Conservation (phyloP, 2,329 filamentous ascomycete genomes). For the Epichloe baconii region DNA sequence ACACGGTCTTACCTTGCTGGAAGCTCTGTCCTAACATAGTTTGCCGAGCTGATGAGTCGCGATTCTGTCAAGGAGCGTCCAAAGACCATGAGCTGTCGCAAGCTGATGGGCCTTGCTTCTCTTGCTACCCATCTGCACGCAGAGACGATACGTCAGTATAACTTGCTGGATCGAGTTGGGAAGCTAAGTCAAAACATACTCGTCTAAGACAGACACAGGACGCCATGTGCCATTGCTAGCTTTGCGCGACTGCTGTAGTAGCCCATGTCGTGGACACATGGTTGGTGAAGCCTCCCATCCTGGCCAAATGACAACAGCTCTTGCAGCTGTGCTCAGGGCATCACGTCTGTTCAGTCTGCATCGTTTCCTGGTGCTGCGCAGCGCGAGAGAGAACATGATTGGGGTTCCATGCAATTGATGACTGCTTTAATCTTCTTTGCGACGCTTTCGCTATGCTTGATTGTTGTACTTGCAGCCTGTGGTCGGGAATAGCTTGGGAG, state of each 20-base stretch:
- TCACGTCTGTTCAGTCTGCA: constrained; percentile 19
- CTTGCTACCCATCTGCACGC: constrained; percentile 71
- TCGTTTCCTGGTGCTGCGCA: constrained; percentile 31
- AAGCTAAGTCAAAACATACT: constrained; percentile 30
- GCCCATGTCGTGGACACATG: background rate
- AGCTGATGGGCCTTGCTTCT: constrained; percentile 86
- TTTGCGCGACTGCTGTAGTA: constrained; percentile 8
- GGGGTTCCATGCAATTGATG: constrained; percentile 22
- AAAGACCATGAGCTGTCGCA: constrained; percentile 95
- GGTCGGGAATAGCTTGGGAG: background rate
- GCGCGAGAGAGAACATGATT: constrained; percentile 32
- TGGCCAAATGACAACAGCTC: background rate
- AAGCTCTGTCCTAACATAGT: constrained; percentile 92
- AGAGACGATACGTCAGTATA: constrained; percentile 5
- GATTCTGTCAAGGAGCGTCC: constrained; percentile 84
- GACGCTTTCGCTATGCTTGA: background rate
- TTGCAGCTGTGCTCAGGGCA: constrained; percentile 8
- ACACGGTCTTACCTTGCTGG: constrained; percentile 13
- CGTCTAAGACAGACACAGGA: constrained; percentile 49
- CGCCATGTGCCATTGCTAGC: constrained; percentile 37
- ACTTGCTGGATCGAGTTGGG: background rate
- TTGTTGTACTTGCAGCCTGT: background rate
- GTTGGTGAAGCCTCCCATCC: background rate
- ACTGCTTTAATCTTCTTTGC: background rate
- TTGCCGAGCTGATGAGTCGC: constrained; percentile 83